Evolutionary conservation across 306 rosid genomes (phyloP).

Genomic region (Urtica urens): DNA sequence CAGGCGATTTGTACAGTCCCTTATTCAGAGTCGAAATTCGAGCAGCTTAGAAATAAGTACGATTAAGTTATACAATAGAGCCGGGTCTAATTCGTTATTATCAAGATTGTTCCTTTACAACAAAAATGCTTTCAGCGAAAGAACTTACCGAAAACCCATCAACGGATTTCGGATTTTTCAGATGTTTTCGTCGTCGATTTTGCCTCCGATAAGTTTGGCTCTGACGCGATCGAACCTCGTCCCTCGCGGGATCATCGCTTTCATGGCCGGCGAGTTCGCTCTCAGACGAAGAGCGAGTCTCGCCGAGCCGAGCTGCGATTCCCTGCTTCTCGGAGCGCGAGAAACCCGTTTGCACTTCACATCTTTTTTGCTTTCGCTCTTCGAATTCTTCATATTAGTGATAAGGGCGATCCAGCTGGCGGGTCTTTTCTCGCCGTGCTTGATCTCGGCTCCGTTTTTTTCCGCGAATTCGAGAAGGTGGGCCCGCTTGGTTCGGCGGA

Average conservation of each 20-base stretch:
- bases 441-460: constrained; percentile 59
- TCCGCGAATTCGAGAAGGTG: constrained; percentile 41
- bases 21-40: constrained; percentile 17
- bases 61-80: constrained; percentile 10
- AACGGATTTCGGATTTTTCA: constrained; percentile 25
- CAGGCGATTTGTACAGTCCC: constrained; percentile 29
- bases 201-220: constrained; percentile 43
- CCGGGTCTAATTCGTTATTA: constrained; percentile 19
- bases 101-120: constrained; percentile 20
- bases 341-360: constrained; percentile 40
- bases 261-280: constrained; percentile 43
- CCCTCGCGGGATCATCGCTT: constrained; percentile 47
- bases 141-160: constrained; percentile 27
- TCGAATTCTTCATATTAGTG: constrained; percentile 46
- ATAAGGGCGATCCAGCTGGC: constrained; percentile 49
- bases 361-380: constrained; percentile 24
- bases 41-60: constrained; percentile 17
- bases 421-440: constrained; percentile 57
- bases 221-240: constrained; percentile 53
- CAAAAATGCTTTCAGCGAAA: constrained; percentile 20
- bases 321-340: constrained; percentile 29
- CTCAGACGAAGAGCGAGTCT: constrained; percentile 29
- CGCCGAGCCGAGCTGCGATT: constrained; percentile 41
- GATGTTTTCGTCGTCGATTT: constrained; percentile 23
- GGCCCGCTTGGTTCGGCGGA: constrained; percentile 40